Base-by-base conservation (phyloP, 1,139 yeast genomes). In the Eremothecium sinecaudum region DNA sequence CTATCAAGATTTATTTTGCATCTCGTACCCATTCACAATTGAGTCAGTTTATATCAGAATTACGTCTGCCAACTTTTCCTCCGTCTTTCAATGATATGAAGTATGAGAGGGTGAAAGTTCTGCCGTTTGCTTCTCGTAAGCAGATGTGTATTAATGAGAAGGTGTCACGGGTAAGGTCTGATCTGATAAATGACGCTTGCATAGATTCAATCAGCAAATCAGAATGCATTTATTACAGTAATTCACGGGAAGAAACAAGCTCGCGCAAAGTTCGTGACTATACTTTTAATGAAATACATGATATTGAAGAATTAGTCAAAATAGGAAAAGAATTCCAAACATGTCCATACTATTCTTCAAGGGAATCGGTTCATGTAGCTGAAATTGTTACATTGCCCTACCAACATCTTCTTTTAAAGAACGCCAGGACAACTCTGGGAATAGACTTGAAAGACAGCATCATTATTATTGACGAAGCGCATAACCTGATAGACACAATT, bases 1-100 rank as follows among this genome's bases (percentile, higher is more conserved):
- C 72, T 1, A 50, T 66, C 0, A 75, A 75, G 45, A 67, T 79
- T 2, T 72, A 61, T 45, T 86, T 77, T 51, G 69, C 94, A 0
- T 84, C 96, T 1, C 64, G 98, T 55, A 87, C 98, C 0, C 97
- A 87, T 51, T 83, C 96, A 0, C 98, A 87, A 52, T 61, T 87
- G 36, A 68, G 68, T 32, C 98, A 87, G 50, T 82, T 87, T 52
- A 73, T 87, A 0, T 71, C 74, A 15, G 96, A 90, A 47, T 59
- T 87, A 32, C 58, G 66, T 24, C 52, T 80, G 22, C 75, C 94
- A 0, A 42, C 58, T 0, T 79, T 84, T 41, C 79, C 81, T 1
- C 69, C 93, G 0, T 71, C 86, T 0, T 63, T 73, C 40, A 60
- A 56, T 7, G 65, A 62, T 1, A 36, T 62, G 0, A 45, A 54